Base-by-base conservation (phyloP, 164 flowering plant genomes). In the Sextonia rubra region DNA sequence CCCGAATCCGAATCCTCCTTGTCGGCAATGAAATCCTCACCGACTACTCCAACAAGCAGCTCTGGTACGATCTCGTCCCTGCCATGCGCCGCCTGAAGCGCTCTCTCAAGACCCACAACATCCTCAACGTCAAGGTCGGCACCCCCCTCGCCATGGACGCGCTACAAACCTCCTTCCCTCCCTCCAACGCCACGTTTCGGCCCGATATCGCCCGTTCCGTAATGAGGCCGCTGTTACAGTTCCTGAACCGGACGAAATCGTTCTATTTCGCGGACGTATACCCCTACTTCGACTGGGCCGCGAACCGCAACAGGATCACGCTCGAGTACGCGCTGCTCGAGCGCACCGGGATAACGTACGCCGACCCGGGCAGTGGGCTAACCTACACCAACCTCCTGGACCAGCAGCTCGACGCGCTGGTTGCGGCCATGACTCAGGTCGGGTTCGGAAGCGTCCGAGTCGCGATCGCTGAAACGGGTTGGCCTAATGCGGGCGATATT, bases 1-100 rank as follows among this genome's bases (percentile, higher is more conserved):
- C 91, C 75, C 70, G 47, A 70, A 90, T 95, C 80, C 91, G 90
- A 3, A 88, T 77, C 83, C 79, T 95, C 67, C 87, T 90, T 12
- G 86, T 95, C 66, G 98, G 99, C 0, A 95, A 95, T 81, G 98
- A 95, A 64, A 75, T 95, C 77, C 83, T 92, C 61, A 87, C 89
- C 75, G 18, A 2, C 37, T 61, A 52, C 63, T 69, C 77, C 2
- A 74, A 78, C 26, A 70, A 76, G 3, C 25, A 73, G 23, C 80
- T 79, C 55, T 85, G 91, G 96, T 73, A 30, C 78, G 63, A 76
- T 25, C 87, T 95, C 64, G 97, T 95, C 1, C 96, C 96, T 0
- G 93, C 97, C 2, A 91, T 91, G 85, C 81, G 83, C 0, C 70
- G 67, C 30, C 79, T 95, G 82, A 80, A 80, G 23, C 25, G 22